Percentiles rank a stretch among this genome's conserved stretches.
phyloP scores from a whole-genome alignment of 331 rosid genomes.

The Acacia pycnantha region DNA sequence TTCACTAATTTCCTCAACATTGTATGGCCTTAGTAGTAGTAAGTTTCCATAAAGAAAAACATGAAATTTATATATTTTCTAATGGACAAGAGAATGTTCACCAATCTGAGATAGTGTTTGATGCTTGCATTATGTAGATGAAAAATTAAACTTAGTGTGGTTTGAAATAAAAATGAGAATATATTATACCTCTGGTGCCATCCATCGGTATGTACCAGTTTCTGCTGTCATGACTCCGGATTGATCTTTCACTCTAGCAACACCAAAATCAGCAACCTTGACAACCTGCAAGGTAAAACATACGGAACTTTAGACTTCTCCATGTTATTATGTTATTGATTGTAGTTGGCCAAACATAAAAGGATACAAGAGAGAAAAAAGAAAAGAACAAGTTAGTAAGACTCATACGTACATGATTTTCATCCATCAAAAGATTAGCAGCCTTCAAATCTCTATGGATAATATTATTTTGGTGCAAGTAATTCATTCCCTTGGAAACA shows the following conservation, averaged over 20 bases:
- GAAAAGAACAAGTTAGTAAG: neutral
- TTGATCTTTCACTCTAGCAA: slow-evolving; percentile 91
- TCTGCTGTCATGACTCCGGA: slow-evolving; percentile 99
- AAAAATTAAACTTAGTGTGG: slow-evolving; percentile 27
- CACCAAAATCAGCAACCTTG: slow-evolving; percentile 99
- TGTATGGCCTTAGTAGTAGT: neutral
- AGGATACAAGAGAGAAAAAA: neutral
- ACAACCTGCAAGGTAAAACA: slow-evolving; percentile 60
- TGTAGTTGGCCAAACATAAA: neutral
- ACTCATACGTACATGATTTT: slow-evolving; percentile 53
- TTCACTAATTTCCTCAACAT: neutral
- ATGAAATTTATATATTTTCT: neutral
- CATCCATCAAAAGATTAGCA: slow-evolving; percentile 98
- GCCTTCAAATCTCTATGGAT: slow-evolving; percentile 96
- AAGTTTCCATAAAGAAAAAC: neutral
- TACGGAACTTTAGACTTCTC: neutral
- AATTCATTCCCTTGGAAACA: slow-evolving; percentile 94
- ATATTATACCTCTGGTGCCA: slow-evolving; percentile 93
- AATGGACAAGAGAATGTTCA: neutral
- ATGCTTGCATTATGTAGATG: slow-evolving; percentile 47
- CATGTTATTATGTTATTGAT: slow-evolving; percentile 5
- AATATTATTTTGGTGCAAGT: slow-evolving; percentile 93
- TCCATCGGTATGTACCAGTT: slow-evolving; percentile 99
- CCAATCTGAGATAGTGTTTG: slow-evolving; percentile 14
- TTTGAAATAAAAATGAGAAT: slow-evolving; percentile 7